These are phyloP conservation scores for Trichoderma polysporum DNA, from an alignment of 2,329 filamentous ascomycete species.

Conservation along the genomic window DNA sequence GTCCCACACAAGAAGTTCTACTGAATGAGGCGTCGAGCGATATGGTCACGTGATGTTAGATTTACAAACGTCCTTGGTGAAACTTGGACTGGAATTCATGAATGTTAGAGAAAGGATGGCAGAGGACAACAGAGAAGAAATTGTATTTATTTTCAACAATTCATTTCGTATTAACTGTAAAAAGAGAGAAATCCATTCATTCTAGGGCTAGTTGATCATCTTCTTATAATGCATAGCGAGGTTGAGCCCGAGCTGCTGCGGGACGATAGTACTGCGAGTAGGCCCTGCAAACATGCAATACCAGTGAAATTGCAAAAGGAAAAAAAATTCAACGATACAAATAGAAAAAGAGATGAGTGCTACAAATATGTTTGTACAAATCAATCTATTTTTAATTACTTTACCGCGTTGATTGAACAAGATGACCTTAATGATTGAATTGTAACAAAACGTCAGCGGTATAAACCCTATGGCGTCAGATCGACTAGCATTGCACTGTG, in stretches of 20 bases:
- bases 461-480: too few species aligned
- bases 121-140: not conserved
- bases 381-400: too few species aligned
- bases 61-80: not conserved
- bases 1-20: not conserved
- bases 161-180: not conserved
- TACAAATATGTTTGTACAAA: too few species aligned
- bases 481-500: too few species aligned
- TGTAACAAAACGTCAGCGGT: too few species aligned
- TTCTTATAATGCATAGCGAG: not conserved
- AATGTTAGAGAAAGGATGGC: not conserved
- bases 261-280: too few species aligned
- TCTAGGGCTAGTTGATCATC: not conserved
- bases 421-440: too few species aligned
- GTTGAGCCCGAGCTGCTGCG: not conserved
- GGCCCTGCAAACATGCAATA: not conserved
- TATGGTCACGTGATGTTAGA: conserved; percentile 4
- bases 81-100: not conserved
- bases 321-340: too few species aligned
- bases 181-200: not conserved
- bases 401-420: too few species aligned
- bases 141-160: not conserved
- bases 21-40: not conserved
- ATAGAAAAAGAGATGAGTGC: too few species aligned
- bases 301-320: too few species aligned